Percentiles rank a stretch among this genome's conserved stretches.
These are phyloP conservation scores for Penicillium bialowiezense DNA, from an alignment of 495 filamentous ascomycete species.

Conservation along the genomic window DNA sequence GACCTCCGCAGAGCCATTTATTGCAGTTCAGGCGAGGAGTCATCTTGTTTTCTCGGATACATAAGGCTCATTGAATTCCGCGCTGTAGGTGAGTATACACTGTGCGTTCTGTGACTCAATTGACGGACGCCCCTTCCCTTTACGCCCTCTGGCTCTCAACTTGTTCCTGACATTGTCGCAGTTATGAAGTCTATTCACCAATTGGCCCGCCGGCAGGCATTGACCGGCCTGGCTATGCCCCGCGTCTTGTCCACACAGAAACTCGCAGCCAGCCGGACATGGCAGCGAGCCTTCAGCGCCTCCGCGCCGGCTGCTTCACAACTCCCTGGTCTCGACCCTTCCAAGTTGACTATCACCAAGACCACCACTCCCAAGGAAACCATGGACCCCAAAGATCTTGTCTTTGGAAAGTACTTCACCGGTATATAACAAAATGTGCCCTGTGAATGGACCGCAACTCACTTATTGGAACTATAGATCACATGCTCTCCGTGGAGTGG, in stretches of 20 bases:
- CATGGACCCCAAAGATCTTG: slow-evolving; percentile 68
- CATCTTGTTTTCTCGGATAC: slow-evolving; percentile 17
- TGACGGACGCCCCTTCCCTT: not conserved
- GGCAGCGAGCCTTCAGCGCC: slow-evolving; percentile 57
- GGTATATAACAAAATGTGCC: slow-evolving; percentile 42
- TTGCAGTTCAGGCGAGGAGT: slow-evolving; percentile 21
- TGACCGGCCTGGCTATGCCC: slow-evolving; percentile 24
- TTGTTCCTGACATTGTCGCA: slow-evolving; percentile 5
- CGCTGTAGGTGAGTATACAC: slow-evolving; percentile 6
- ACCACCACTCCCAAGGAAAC: slow-evolving; percentile 73
- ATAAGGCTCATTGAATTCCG: slow-evolving; percentile 16
- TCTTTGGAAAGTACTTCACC: slow-evolving; percentile 88
- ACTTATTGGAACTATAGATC: slow-evolving; percentile 57
- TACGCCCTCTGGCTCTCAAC: not conserved
- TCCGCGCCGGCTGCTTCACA: slow-evolving; percentile 51
- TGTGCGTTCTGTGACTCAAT: slow-evolving; percentile 3
- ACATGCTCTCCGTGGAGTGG: slow-evolving; percentile 98
- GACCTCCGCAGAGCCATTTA: slow-evolving; percentile 29
- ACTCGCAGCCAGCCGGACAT: slow-evolving; percentile 27
- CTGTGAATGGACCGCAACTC: too few relatives aligned
- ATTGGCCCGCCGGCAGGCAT: slow-evolving; percentile 37
- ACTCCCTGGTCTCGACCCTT: slow-evolving; percentile 65
- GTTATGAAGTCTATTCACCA: slow-evolving; percentile 42
- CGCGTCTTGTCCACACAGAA: slow-evolving; percentile 27
- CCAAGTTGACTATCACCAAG: slow-evolving; percentile 70